Evolutionary conservation across 2,329 filamentous ascomycete genomes (phyloP), one percentile per base, ranked within the genome.

Genomic region (Ophiosphaerella korrae): DNA sequence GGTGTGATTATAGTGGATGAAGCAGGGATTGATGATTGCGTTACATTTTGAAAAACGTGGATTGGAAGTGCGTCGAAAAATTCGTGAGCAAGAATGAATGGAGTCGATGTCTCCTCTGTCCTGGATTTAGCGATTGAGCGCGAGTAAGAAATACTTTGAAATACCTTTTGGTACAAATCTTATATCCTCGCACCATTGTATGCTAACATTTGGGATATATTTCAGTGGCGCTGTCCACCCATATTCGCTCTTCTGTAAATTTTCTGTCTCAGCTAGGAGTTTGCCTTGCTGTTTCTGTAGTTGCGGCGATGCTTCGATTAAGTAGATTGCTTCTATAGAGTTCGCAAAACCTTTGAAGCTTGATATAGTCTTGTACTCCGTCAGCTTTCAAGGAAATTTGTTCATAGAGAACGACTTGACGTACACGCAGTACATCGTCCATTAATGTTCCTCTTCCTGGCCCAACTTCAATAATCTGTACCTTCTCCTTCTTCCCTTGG

Each of bases 41-140:
- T 72, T 43, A 93, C 82, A 12, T 90, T 88, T 73, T 97, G 88
- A 72, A 99, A 99, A 53, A 90, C 87, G 73, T 99, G 92, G 62
- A 99, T 97, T 31, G 94, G 94, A 0, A 99, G 86, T 2, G 94
- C 94, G 64, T 99, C 94, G 77, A 99, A 99, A 80, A 99, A 97
- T 72, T 99, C 94, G 72, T 99, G 94, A 4, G 94, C 94, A 42
- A 97, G 84, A 53, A 99, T 96, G 73, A 97, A 95, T 1, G 94
- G 93, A 18, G 87, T 89, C 68, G 88, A 89, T 53, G 82, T 81
- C 18, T 85, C 75, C 53, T 84, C 86, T 87, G 60, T 43, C 23
- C 11, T n/a, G 14, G 7, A 47, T 42, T 73, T 34, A 69, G 63
- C n/a, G 36, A 23, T 12, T 21, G 18, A 21, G 18, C 18, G 18